A percentile compares a stretch with the other conserved stretches of the same genome.
Evolutionary conservation across 1,284 basidiomycete species (phyloP).

Genomic region (Malassezia vespertilionis): DNA sequence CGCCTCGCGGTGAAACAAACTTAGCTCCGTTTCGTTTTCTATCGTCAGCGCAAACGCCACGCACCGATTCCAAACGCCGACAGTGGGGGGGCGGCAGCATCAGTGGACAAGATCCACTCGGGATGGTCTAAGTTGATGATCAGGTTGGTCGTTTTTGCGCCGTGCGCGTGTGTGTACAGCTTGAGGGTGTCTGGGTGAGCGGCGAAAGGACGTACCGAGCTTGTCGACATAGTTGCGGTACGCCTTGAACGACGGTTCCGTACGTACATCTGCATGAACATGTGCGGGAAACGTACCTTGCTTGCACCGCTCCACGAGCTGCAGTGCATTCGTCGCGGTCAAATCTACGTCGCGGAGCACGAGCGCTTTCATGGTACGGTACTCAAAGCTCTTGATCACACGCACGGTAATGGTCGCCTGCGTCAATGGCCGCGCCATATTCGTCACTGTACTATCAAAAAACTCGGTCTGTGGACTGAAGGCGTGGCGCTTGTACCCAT

Average conservation of each 20-base stretch:
- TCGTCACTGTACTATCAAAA: conserved; percentile 57
- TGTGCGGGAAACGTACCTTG: conserved; percentile 52
- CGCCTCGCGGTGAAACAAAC: conserved; percentile 34
- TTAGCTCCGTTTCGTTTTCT: conserved; percentile 44
- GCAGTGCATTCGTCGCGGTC: conserved; percentile 62
- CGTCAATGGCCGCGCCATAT: conserved; percentile 58
- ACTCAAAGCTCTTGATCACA: conserved; percentile 89
- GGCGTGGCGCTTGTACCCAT: conserved; percentile 18
- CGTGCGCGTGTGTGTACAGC: conserved; percentile 84
- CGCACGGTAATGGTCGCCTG: conserved; percentile 75
- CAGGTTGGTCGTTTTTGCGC: conserved; percentile 58
- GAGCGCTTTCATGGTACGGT: conserved; percentile 75
- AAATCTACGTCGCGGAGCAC: conserved; percentile 74
- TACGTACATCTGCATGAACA: conserved; percentile 19
- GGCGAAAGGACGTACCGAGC: conserved; percentile 17
- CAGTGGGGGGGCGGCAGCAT: conserved; percentile 19
- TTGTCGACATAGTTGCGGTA: conserved; percentile 27
- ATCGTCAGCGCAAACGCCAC: background rate
- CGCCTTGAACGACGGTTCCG: conserved; percentile 26
- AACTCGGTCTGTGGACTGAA: conserved; percentile 32
- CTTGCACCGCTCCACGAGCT: conserved; percentile 61
- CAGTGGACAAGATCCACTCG: conserved; percentile 33
- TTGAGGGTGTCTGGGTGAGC: conserved; percentile 65
- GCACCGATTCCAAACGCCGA: conserved; percentile 27
- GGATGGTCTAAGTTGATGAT: conserved; percentile 45